These are phyloP conservation scores for Coprinopsis strossmayeri DNA, from an alignment of 768 basidiomycete species.

Conservation along the genomic window DNA sequence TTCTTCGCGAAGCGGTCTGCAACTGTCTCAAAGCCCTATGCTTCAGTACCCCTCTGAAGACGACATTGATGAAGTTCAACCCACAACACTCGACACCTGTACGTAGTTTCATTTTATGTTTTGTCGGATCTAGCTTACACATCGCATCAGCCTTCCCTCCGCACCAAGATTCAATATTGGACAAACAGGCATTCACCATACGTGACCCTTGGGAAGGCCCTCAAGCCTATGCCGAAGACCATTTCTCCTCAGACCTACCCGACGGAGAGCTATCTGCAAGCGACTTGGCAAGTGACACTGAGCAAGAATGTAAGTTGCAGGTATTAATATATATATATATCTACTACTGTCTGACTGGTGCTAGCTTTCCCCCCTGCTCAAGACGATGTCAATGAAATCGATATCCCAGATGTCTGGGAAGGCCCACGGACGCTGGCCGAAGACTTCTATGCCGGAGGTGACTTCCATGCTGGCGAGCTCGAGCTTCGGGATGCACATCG, in stretches of 20 bases:
- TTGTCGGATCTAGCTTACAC: not conserved
- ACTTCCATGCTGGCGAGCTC: conserved; percentile 17
- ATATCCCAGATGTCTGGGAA: conserved; percentile 30
- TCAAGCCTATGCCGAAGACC: conserved; percentile 28
- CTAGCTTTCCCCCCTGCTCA: not conserved
- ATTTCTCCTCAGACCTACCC: too few relatives aligned
- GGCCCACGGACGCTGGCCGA: conserved; percentile 27
- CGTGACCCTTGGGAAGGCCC: conserved; percentile 29
- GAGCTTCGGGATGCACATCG: conserved; percentile 19
- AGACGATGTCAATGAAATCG: conserved; percentile 9
- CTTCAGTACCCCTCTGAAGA: conserved; percentile 16
- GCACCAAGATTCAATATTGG: not conserved
- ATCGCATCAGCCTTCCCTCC: conserved; percentile 4
- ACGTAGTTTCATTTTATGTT: conserved; percentile 8
- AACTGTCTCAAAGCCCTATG: too few relatives aligned
- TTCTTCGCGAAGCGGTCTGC: too few relatives aligned
- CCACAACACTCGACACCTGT: conserved; percentile 26
- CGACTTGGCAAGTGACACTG: not conserved
- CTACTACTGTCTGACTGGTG: not conserved
- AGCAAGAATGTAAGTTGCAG: not conserved
- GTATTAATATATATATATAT: not conserved
- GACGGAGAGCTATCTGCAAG: too few relatives aligned
- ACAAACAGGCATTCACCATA: conserved; percentile 16
- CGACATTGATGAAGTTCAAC: conserved; percentile 23
- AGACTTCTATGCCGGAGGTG: conserved; percentile 37